Evolutionary conservation across 2,329 filamentous ascomycete genomes (phyloP).

Genomic region (Pestalotiopsis sp.): DNA sequence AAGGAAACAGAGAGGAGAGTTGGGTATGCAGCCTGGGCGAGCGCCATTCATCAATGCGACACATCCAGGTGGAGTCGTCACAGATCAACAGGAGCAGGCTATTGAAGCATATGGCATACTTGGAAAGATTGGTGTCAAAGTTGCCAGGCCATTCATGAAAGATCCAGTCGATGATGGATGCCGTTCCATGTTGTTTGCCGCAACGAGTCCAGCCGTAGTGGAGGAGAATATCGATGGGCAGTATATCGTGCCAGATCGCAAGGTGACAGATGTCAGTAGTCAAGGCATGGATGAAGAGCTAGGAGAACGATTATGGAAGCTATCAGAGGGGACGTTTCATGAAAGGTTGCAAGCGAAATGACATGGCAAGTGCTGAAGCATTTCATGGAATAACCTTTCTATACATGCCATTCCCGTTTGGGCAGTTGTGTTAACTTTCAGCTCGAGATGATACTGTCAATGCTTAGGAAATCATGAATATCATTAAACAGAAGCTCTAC

Average conservation of each 20-base stretch:
- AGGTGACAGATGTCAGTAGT: constrained; percentile 43
- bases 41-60: constrained; percentile 49
- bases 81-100: constrained; percentile 31
- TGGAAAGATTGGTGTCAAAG: constrained; percentile 46
- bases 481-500: too few species aligned
- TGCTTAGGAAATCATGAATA: too few species aligned
- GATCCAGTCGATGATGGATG: constrained; percentile 50
- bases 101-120: constrained; percentile 48
- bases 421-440: too few species aligned
- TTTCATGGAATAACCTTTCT: background rate
- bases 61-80: constrained; percentile 50
- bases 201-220: constrained; percentile 44
- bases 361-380: background rate
- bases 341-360: constrained; percentile 32
- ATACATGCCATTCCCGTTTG: too few species aligned
- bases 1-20: constrained; percentile 37
- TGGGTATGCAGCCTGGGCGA: constrained; percentile 29
- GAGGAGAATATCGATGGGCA: constrained; percentile 46
- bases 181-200: constrained; percentile 48
- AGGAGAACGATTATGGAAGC: constrained; percentile 44
- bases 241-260: constrained; percentile 53
- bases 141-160: constrained; percentile 47
- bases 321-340: constrained; percentile 46
- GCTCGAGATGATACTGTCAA: too few species aligned
- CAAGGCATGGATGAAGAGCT: constrained; percentile 45